Conservation (phyloP, 2,329 filamentous ascomycete genomes). For the Sporothrix luriei region DNA sequence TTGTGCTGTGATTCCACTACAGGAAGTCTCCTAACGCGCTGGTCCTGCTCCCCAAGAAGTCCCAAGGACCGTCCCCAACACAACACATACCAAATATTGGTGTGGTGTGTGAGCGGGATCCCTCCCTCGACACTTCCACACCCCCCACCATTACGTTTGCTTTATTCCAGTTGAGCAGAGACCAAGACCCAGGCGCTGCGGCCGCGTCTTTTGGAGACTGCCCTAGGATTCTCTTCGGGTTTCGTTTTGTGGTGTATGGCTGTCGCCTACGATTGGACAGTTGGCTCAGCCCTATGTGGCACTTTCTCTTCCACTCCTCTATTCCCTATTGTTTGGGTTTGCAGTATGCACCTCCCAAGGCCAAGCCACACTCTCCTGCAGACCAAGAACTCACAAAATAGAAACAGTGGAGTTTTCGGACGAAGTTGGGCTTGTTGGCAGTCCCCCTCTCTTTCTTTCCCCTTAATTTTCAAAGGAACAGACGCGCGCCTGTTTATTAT, state of each 20-base stretch:
- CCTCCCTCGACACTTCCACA: conserved; percentile 19
- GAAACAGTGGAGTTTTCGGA: conserved; percentile 18
- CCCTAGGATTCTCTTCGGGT: background rate
- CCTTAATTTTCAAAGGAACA: background rate
- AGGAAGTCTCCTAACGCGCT: background rate
- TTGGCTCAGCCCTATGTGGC: conserved; percentile 35
- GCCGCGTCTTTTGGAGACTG: conserved; percentile 10
- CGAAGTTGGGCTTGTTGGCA: background rate
- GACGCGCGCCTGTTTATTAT: conserved; percentile 21
- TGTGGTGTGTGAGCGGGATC: conserved; percentile 24
- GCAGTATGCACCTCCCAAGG: background rate
- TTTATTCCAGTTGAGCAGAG: background rate
- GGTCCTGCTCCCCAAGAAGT: background rate
- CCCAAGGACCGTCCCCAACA: background rate
- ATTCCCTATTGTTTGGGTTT: background rate
- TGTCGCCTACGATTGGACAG: conserved; percentile 7
- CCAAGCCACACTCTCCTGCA: conserved; percentile 30
- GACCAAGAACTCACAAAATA: background rate
- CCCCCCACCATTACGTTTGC: conserved; percentile 5
- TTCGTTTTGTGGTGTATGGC: conserved; percentile 3
- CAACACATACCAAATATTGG: background rate
- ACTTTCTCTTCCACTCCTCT: background rate
- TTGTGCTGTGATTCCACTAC: conserved; percentile 5
- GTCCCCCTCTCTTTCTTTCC: background rate
- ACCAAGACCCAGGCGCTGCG: background rate